Base-by-base conservation (phyloP, 2,329 filamentous ascomycete genomes). In the Daldinia sp. region DNA sequence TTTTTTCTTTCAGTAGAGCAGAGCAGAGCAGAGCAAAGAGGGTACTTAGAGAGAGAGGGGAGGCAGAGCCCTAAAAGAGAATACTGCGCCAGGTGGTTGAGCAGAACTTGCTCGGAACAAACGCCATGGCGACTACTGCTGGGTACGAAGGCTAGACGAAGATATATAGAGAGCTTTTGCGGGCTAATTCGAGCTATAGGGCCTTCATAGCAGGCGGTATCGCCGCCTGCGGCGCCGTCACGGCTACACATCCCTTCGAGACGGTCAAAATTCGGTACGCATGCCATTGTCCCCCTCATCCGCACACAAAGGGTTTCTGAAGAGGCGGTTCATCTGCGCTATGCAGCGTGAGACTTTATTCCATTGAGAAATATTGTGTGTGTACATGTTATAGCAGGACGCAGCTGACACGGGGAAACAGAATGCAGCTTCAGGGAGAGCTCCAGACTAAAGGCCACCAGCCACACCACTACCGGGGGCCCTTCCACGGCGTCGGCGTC, bases 211-310 rank as follows among this genome's bases (percentile, higher is more conserved):
- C 96, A 64, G 96, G 96, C 79, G 96, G 96, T 79, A 92, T 99
- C 78, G 96, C 96, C 78, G 96, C 96, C 73, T 98, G 95, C 83
- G 96, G 96, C 78, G 96, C 96, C 72, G 96, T 99, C 65, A 98
- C 95, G 44, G 94, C 97, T 73, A 98, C 96, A 57, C 96, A 99
- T 82, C 94, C 94, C 64, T 98, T 98, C 83, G 96, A 99, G 83
- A 98, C 95, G 12, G 94, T 99, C 80, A 99, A 99, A 88, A 98
- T 98, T 79, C 92, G 94, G 92, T 94, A 85, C 78, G 86, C 78
- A 65, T 48, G 12, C 64, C 51, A 54, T 54, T 54, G 20, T 37
- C 33, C 33, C 33, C 33, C 51, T 54, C 33, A n/a, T 37, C 33
- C 18, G 26, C 35, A 51, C n/a, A 68, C 41, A 54, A 61, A 63